Base-by-base conservation (phyloP, 2,329 filamentous ascomycete species). In the Pseudogymnoascus verrucosus region DNA sequence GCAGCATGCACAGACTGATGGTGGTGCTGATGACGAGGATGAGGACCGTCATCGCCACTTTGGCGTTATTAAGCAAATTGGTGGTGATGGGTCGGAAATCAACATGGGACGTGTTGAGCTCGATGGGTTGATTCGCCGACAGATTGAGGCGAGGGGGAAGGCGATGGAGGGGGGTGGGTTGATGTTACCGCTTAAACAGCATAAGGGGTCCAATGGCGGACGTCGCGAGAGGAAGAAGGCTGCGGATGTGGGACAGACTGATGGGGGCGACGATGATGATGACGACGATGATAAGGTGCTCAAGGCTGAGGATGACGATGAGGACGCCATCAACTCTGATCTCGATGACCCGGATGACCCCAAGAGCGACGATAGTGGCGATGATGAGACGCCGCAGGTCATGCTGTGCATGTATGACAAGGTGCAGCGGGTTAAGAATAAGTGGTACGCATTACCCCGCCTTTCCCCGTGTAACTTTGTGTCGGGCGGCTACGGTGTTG, bases 391-490 rank as follows among this genome's bases (percentile, higher is more conserved):
- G 68, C 88, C 89, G 1, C 90, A 96, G 70, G 93, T 96, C 74
- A 98, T 99, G 90, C 87, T 99, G 42, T 99, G 95, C 80, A 97
- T 96, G 74, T 99, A 99, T 75, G 95, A 99, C 80, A 99, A 99
- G 80, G 95, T 99, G 8, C 93, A 98, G 78, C 85, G 95, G 59
- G 95, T 98, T 72, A 99, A 99, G 87, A 99, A 98, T 79, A 99
- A 95, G 85, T 95, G 90, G 90, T 87, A 75, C 61, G 51, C 10
- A 34, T 34, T 54, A 8, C 47, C 47, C 21, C 12, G 47, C 26
- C 26, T 19, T 34, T 0, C 10, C 2, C 26, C 26, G 51, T 34
- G n/a, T 57, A 31, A 31, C 26, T 3, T 54, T 4, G 5, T 11
- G 4, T 11, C 47, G 14, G 44, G 47, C 23, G 2, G 23, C 5